These are phyloP conservation scores for Borealophlyctis nickersoniae DNA, from an alignment of 192 early-diverging fungal species.

Conservation along the genomic window DNA sequence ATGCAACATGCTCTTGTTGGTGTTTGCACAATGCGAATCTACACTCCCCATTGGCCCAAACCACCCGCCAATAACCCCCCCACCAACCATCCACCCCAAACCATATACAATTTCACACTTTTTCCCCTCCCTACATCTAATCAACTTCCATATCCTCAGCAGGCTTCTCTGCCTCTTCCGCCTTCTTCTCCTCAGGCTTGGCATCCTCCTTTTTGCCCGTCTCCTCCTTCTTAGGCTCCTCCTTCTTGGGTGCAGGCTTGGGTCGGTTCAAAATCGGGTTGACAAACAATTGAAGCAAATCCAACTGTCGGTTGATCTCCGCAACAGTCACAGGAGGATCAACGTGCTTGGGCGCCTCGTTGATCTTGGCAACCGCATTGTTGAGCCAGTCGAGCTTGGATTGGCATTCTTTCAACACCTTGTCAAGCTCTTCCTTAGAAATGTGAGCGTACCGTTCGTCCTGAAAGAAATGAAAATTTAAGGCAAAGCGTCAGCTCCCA, in stretches of 20 bases:
- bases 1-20: too few relatives aligned
- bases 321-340: conserved; percentile 65
- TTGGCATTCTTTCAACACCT: conserved; percentile 70
- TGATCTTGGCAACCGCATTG: conserved; percentile 71
- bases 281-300: conserved; percentile 64
- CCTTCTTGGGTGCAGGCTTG: conserved; percentile 75
- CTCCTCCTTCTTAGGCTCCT: conserved; percentile 37
- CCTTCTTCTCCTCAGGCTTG: conserved; percentile 32
- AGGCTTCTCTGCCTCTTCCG: conserved; percentile 40
- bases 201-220: conserved; percentile 28
- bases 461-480: conserved; percentile 26
- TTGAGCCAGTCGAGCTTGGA: conserved; percentile 86
- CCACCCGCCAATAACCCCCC: too few relatives aligned
- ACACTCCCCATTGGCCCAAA: too few relatives aligned
- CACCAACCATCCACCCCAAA: too few relatives aligned
- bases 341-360: conserved; percentile 71
- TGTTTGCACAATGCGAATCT: too few relatives aligned
- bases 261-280: conserved; percentile 83
- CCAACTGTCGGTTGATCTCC: conserved; percentile 73
- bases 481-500: too few relatives aligned
- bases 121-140: conserved; percentile 39
- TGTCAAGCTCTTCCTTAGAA: conserved; percentile 77
- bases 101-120: too few relatives aligned
- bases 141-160: conserved; percentile 66
- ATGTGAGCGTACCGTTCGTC: conserved; percentile 90